A percentile compares a stretch with the other conserved stretches of the same genome.
These are phyloP conservation scores for Pleurotus tuoliensis DNA, from an alignment of 768 basidiomycete genomes.

Conservation along the genomic window DNA sequence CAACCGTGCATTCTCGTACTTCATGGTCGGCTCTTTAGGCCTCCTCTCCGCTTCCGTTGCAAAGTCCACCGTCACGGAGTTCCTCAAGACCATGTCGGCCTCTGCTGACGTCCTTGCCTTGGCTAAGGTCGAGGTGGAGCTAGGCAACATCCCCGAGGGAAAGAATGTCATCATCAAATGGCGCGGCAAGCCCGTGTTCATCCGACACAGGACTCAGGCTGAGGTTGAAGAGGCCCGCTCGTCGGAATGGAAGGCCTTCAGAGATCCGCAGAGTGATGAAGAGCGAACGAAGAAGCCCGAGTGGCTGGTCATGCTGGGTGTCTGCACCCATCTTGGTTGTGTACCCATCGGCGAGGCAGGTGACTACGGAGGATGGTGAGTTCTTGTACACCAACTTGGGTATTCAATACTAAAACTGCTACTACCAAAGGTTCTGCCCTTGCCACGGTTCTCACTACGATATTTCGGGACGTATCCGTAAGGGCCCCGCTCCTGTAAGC, in stretches of 20 bases:
- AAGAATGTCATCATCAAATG: conserved; percentile 98
- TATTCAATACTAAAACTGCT: neutral
- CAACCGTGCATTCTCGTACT: conserved; percentile 81
- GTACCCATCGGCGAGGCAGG: conserved; percentile 97
- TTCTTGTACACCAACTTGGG: conserved; percentile 10
- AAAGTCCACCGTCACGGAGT: conserved; percentile 90
- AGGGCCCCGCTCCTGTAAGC: conserved; percentile 93
- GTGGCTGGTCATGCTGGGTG: conserved; percentile 91
- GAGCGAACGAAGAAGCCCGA: conserved; percentile 90
- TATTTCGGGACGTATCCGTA: conserved; percentile 93
- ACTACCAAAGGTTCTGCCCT: conserved; percentile 78
- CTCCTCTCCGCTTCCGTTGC: conserved; percentile 92
- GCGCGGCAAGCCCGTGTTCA: conserved; percentile 99
- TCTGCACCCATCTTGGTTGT: conserved; percentile 98
- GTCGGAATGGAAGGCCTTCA: conserved; percentile 79
- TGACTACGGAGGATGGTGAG: conserved; percentile 95
- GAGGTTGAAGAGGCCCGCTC: conserved; percentile 93
- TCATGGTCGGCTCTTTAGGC: conserved; percentile 90
- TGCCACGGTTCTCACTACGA: conserved; percentile 99
- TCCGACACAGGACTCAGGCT: conserved; percentile 86
- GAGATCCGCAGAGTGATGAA: conserved; percentile 92
- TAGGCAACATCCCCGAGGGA: conserved; percentile 88
- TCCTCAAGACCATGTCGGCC: conserved; percentile 93
- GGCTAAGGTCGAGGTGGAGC: conserved; percentile 96
- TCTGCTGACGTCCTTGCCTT: conserved; percentile 97